Percentiles rank a stretch among this genome's conserved stretches.
Evolutionary conservation across 257 asterid genomes (phyloP).

Genomic region (Dorcoceras hygrometricum): DNA sequence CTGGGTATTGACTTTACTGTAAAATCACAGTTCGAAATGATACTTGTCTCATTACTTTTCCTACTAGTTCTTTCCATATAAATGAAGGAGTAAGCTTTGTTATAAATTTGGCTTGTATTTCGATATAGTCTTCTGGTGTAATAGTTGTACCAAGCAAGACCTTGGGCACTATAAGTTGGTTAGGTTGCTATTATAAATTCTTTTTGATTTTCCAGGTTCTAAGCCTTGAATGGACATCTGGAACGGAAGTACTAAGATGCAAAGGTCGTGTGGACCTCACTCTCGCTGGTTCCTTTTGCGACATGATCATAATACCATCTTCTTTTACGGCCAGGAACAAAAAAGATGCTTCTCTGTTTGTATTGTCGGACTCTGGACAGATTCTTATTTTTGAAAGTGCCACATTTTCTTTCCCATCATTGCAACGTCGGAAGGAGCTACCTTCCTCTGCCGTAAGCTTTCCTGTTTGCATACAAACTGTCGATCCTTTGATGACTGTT

Average conservation of each 20-base stretch:
- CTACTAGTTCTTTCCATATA: conserved; percentile 12
- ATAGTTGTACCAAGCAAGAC: conserved; percentile 18
- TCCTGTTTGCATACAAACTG: conserved; percentile 61
- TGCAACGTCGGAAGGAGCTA: conserved; percentile 36
- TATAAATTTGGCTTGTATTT: conserved; percentile 5
- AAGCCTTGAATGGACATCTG: conserved; percentile 74
- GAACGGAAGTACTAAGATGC: conserved; percentile 68
- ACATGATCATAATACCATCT: conserved; percentile 58
- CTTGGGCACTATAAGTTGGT: conserved; percentile 5
- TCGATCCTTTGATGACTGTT: conserved; percentile 68
- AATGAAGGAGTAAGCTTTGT: background rate
- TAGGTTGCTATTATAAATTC: conserved; percentile 21
- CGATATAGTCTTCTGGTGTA: conserved; percentile 16
- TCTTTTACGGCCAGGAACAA: conserved; percentile 45
- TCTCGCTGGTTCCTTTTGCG: conserved; percentile 79
- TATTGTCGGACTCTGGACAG: conserved; percentile 70
- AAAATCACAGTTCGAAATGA: conserved; percentile 1
- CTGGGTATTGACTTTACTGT: conserved; percentile 13
- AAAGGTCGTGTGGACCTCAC: conserved; percentile 64
- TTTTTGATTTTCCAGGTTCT: conserved; percentile 54
- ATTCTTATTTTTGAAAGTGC: conserved; percentile 52
- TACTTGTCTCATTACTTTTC: conserved; percentile 6
- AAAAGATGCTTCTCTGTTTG: conserved; percentile 47
- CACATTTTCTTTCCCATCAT: conserved; percentile 42
- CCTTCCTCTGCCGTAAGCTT: conserved; percentile 46